Evolutionary conservation across 176 grass and related monocot genomes (phyloP), one percentile per base, ranked within the genome.

Genomic region (Eleusine indica): DNA sequence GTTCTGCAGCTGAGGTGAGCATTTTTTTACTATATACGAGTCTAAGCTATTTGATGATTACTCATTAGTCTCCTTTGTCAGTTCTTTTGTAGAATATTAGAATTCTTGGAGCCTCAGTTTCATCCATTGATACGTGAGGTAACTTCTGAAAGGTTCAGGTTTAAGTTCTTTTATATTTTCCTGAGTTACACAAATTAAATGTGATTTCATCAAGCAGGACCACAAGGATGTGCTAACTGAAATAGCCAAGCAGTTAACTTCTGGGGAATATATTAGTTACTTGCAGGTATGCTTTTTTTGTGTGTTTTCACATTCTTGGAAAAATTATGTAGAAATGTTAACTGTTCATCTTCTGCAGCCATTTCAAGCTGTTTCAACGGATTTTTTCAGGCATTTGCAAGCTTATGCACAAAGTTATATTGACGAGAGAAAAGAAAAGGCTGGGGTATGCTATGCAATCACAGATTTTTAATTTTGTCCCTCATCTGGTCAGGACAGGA

Each of bases 91-190:
- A 41, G 21, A 60, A 81, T 71, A 30, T 32, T 81, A 29, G 21
- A 10, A 30, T 60, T 29, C 2, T 71, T 37, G 67, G 79, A 81
- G 79, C 79, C 67, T 71, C 67, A 81, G 35, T 81, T 81, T 68
- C 67, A 81, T 81, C 79, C 67, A 60, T 16, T 71, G 67, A 72
- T 82, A 71, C 68, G 68, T 46, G 40, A 62, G 52, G 77, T 68
- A 68, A 80, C 60, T 49, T 48, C 22, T 30, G 44, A 46, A 79
- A 65, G 49, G 9, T 49, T 79, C 28, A 63, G 54, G 54, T 57
- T 57, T 3, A 7, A 42, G 5, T 63, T 48, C 54, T 35, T 49
- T 66, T 79, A 4, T 78, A 67, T 67, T 67, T 77, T 57, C 9
- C 16, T 7, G 61, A 49, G 40, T 78, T 66, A 11, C 61, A 21